Evolutionary conservation across 148 eudicot genomes (phyloP).

Genomic region (Vaccinium vitisidaea): DNA sequence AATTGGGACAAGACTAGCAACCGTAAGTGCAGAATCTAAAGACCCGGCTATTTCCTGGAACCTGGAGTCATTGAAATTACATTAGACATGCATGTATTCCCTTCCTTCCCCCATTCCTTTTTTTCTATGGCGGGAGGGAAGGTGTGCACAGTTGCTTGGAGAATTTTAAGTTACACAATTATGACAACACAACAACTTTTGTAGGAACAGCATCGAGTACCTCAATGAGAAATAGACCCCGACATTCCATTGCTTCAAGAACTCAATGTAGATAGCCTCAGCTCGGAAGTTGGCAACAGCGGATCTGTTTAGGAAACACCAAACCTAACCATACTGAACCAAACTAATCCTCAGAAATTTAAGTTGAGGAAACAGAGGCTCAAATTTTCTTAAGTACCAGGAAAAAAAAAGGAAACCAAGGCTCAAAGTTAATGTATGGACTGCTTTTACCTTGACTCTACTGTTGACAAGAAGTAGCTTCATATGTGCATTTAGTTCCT

Average conservation of each 20-base stretch:
- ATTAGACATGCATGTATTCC: not conserved
- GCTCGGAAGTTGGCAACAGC: slow-evolving; percentile 77
- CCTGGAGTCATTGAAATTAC: slow-evolving; percentile 35
- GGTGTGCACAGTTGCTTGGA: not conserved
- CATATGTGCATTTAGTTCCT: no score
- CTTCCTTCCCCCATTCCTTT: not conserved
- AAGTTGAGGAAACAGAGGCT: no score
- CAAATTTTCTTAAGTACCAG: no score
- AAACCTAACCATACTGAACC: no score
- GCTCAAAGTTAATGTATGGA: no score
- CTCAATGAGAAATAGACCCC: slow-evolving; percentile 96
- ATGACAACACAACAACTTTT: not conserved
- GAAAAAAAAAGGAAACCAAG: no score
- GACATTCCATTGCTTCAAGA: slow-evolving; percentile 95
- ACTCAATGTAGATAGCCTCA: slow-evolving; percentile 76
- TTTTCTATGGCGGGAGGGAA: not conserved
- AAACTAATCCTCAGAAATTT: no score
- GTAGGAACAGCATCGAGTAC: slow-evolving; percentile 38
- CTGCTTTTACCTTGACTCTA: no score
- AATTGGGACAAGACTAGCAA: slow-evolving; percentile 45
- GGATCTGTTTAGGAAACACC: slow-evolving; percentile 25
- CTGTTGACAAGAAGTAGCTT: no score
- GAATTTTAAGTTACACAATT: not conserved
- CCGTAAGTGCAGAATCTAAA: slow-evolving; percentile 77
- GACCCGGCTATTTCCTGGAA: slow-evolving; percentile 98